Conservation (phyloP, 129 eudicot species). For the Helianthus annuus region HanXRQr2.0-SUNRISE NC_035444.2:24816849-24817348, state of each 20-base stretch:
- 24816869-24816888: conserved; percentile 90
- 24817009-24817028: conserved; percentile 72
- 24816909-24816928: conserved; percentile 55
- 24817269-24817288: conserved; percentile 57
- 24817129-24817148: conserved; percentile 54
- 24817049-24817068: conserved; percentile 53
- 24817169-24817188: conserved; percentile 69
- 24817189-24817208: conserved; percentile 60
- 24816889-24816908: conserved; percentile 71
- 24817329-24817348: conserved; percentile 54
- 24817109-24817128: conserved; percentile 85
- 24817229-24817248: conserved; percentile 62
- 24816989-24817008: conserved; percentile 75
- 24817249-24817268: conserved; percentile 69
- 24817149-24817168: conserved; percentile 48
- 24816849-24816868: conserved; percentile 54
- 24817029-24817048: conserved; percentile 60
- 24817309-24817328: conserved; percentile 53
- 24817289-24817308: conserved; percentile 64
- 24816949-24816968: conserved; percentile 72
- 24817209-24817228: conserved; percentile 49
- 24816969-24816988: conserved; percentile 78
- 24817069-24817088: conserved; percentile 56
- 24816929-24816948: conserved; percentile 57
- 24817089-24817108: conserved; percentile 84